Percentiles rank a stretch among this genome's conserved stretches.
These are phyloP conservation scores for Dimargaris verticillata DNA, from an alignment of 192 early-diverging fungal species.

Conservation along the genomic window DNA sequence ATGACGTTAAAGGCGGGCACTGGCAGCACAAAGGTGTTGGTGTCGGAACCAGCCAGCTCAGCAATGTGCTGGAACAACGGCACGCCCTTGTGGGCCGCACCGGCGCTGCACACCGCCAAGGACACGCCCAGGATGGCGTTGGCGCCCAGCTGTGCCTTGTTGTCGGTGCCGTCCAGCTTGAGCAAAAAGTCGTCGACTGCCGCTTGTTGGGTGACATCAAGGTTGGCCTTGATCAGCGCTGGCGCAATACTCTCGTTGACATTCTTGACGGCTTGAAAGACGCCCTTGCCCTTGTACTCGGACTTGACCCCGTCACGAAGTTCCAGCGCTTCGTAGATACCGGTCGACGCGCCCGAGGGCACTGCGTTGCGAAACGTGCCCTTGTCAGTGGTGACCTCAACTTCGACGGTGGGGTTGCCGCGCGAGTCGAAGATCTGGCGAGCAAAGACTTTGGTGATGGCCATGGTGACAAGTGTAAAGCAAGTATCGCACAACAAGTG, in stretches of 20 bases:
- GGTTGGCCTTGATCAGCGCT: constrained; percentile 58
- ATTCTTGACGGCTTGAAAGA: constrained; percentile 76
- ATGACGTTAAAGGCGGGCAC: constrained; percentile 98
- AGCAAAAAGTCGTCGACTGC: constrained; percentile 84
- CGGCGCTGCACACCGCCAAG: constrained; percentile 86
- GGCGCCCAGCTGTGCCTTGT: constrained; percentile 93
- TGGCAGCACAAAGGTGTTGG: constrained; percentile 79
- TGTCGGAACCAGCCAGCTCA: constrained; percentile 60
- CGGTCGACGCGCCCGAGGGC: constrained; percentile 95
- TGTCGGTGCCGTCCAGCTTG: constrained; percentile 81
- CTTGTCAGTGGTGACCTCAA: constrained; percentile 85
- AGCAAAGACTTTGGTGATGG: constrained; percentile 60
- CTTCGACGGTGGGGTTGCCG: constrained; percentile 97
- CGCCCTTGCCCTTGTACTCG: constrained; percentile 90
- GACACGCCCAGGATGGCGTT: constrained; percentile 99
- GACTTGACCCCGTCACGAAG: constrained; percentile 78
- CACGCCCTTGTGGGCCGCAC: constrained; percentile 83
- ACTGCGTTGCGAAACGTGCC: constrained; percentile 95
- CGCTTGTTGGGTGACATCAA: constrained; percentile 75
- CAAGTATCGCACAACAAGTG: too few relatives aligned
- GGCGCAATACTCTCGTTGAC: constrained; percentile 82
- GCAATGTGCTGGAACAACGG: constrained; percentile 92
- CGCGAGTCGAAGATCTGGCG: constrained; percentile 99
- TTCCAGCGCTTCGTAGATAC: constrained; percentile 97
- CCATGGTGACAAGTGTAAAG: constrained; percentile 26